These are phyloP conservation scores for Penicillium sp. DNA, from an alignment of 2,329 filamentous ascomycete genomes.

Conservation along the genomic window DNA sequence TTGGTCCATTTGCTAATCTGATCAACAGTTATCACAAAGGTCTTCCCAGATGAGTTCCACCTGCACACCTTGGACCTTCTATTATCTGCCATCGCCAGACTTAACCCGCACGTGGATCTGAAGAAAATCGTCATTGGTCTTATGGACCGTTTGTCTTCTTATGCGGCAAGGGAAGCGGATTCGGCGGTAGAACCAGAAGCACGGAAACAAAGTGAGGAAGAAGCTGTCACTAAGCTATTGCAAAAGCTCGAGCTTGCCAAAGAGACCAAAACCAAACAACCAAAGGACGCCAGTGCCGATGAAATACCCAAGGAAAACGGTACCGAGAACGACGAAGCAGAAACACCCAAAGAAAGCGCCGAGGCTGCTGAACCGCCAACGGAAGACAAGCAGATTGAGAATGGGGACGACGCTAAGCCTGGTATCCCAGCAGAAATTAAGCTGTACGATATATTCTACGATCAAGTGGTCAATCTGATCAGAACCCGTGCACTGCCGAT, in stretches of 20 bases:
- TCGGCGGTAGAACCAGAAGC: conserved; percentile 67
- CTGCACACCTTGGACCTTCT: conserved; percentile 95
- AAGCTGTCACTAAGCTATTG: conserved; percentile 73
- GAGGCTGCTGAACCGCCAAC: conserved; percentile 25
- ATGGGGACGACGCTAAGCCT: conserved; percentile 36
- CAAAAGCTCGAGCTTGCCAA: conserved; percentile 68
- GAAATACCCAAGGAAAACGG: conserved; percentile 33
- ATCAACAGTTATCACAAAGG: conserved; percentile 81
- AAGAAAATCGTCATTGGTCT: conserved; percentile 97
- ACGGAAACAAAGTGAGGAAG: conserved; percentile 74
- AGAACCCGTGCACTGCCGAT: conserved; percentile 88
- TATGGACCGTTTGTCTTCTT: conserved; percentile 93
- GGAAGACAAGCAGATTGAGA: conserved; percentile 32
- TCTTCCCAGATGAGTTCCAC: conserved; percentile 98
- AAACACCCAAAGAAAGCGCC: conserved; percentile 27
- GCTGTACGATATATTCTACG: conserved; percentile 96
- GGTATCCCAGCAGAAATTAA: conserved; percentile 63
- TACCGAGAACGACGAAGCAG: conserved; percentile 32
- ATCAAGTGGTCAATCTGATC: conserved; percentile 90
- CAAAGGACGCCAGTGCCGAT: conserved; percentile 36
- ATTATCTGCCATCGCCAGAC: conserved; percentile 82
- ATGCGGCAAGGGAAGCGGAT: conserved; percentile 84
- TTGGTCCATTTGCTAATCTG: conserved; percentile 23
- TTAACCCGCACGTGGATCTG: conserved; percentile 96
- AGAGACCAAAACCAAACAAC: conserved; percentile 51